Base-by-base conservation (phyloP, 2,329 filamentous ascomycete species). In the Cladosporium sp. region DNA sequence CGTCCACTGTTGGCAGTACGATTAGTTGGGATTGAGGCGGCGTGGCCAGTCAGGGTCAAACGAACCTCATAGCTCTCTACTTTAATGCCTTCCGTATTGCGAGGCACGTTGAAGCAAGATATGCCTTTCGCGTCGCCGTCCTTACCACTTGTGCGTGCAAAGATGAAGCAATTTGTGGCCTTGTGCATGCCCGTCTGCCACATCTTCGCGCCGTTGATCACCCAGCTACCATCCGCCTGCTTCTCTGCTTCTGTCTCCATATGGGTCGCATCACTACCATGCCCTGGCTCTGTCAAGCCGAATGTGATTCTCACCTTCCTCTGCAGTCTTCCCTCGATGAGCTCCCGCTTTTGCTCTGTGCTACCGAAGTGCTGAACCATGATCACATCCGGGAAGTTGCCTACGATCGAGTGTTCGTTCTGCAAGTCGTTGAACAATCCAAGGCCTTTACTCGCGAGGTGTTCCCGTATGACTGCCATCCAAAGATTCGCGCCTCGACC, bases 161-260 rank as follows among this genome's bases (percentile, higher is more conserved):
- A 89, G 46, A 88, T 77, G 32, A 88, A 82, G 71, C 85, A 85
- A 74, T 89, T 86, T 2, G 86, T 88, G 23, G 85, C 86, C 65
- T 78, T 77, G 70, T 89, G 86, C 75, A 87, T 86, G 2, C 86
- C 86, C 1, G 85, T 88, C 79, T 89, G 87, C 87, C 87, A 89
- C 75, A 85, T 87, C 77, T 89, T 89, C 57, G 78, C 79, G 3
- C 86, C 87, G 56, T 83, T 84, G 70, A 89, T 82, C 69, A 83
- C 57, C 77, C 81, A 88, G 7, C 82, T 76, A 0, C 82, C 83
- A 57, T 81, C 78, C 3, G 70, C 79, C 69, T 81, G 79, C 26
- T 77, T 79, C 34, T 69, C 76, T 1, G 84, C 87, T 28, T 74
- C 77, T 0, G 86, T 89, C 25, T 80, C 82, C 85, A 88, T 88